These are phyloP conservation scores for Scutellaria galericulata DNA, from an alignment of 257 asterid genomes.

Conservation along the genomic window DNA sequence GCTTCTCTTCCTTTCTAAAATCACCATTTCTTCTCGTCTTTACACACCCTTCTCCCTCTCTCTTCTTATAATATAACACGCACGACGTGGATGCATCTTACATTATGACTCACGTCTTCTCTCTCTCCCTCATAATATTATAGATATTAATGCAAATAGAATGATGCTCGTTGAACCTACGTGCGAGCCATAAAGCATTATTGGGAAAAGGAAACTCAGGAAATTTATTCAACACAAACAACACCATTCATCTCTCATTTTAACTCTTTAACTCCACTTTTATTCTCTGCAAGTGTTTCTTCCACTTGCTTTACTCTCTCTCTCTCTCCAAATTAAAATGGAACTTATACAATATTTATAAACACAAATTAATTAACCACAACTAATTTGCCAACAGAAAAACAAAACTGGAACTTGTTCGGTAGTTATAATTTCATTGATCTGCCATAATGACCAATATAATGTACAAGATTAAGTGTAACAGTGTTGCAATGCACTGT, in stretches of 20 bases:
- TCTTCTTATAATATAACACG: no score
- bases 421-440: slow-evolving; percentile 16
- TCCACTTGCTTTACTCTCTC: no score
- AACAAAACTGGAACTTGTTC: neutral
- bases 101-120: slow-evolving; percentile 1
- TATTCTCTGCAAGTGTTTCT: no score
- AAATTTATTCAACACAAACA: no score
- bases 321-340: no score
- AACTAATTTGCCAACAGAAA: slow-evolving; percentile 2
- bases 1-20: slow-evolving; percentile 37
- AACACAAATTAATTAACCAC: neutral
- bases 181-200: no score
- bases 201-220: no score
- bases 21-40: neutral
- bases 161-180: no score
- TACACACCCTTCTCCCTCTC: slow-evolving; percentile 2
- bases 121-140: no score
- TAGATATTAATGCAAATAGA: no score
- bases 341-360: neutral
- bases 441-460: slow-evolving; percentile 1
- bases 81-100: neutral
- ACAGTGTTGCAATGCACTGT: neutral
- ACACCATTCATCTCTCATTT: no score
- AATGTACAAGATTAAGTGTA: slow-evolving; percentile 33
- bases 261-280: no score